Evolutionary conservation across 2,329 filamentous ascomycete species (phyloP).

Genomic region (Drechslera avenae): DNA sequence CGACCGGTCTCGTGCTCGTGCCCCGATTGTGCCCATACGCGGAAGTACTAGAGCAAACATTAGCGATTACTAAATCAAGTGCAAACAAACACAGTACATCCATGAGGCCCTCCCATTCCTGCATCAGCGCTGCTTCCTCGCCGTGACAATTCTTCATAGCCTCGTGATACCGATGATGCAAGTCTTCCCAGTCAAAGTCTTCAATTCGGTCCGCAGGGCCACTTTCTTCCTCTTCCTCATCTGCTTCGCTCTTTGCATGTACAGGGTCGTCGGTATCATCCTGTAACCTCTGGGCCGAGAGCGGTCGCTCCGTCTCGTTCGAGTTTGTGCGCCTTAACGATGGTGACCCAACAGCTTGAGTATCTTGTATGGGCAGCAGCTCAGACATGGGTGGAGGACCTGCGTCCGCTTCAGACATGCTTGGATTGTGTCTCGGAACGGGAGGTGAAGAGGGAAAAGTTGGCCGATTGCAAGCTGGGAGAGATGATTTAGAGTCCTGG

Average conservation of each 20-base stretch:
- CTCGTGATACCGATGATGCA: conserved; percentile 70
- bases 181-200: conserved; percentile 76
- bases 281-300: conserved; percentile 30
- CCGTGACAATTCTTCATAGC: conserved; percentile 67
- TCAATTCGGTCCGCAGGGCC: conserved; percentile 50
- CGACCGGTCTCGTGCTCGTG: conserved; percentile 75
- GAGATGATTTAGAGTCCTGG: conserved; percentile 28
- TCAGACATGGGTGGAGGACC: conserved; percentile 13
- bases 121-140: conserved; percentile 68
- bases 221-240: conserved; percentile 23
- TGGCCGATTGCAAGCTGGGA: conserved; percentile 18
- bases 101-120: conserved; percentile 65
- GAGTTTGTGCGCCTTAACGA: conserved; percentile 21
- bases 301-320: conserved; percentile 34
- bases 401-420: conserved; percentile 23
- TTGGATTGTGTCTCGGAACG: conserved; percentile 2
- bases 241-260: conserved; percentile 11
- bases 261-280: conserved; percentile 16
- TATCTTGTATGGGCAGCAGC: conserved; percentile 14
- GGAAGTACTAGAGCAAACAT: conserved; percentile 69
- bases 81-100: conserved; percentile 28
- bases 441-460: conserved; percentile 26
- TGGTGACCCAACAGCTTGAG: conserved; percentile 8
- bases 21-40: conserved; percentile 76
- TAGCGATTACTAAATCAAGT: conserved; percentile 5